Conservation (phyloP, 73 alveolate genomes). For the Paramecium octaurelia region DNA sequence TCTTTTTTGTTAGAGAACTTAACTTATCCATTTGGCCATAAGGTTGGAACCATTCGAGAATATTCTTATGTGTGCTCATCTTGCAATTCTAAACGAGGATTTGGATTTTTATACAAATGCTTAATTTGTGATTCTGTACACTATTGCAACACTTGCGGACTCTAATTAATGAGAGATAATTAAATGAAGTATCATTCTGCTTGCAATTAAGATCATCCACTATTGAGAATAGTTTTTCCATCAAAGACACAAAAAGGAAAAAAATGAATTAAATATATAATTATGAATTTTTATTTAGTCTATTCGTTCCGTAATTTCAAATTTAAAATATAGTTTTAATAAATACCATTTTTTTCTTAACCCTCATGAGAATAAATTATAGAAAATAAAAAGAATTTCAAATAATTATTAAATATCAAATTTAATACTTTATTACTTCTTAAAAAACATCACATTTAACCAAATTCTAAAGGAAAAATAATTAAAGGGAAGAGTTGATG, state of each 20-base stretch:
- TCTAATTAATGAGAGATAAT: neutral
- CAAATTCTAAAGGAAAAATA: too few species aligned
- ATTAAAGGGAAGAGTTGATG: too few species aligned
- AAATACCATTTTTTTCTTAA: too few species aligned
- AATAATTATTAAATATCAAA: too few species aligned
- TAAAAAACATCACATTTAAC: too few species aligned
- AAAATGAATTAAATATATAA: neutral
- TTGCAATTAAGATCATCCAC: neutral
- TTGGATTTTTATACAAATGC: neutral
- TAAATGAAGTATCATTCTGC: neutral
- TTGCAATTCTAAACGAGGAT: neutral
- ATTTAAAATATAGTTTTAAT: too few species aligned
- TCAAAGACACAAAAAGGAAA: neutral
- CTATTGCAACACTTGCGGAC: neutral
- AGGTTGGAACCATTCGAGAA: neutral
- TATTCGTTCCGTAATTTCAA: too few species aligned
- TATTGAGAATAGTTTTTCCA: slow-evolving; percentile 6
- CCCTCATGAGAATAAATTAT: too few species aligned
- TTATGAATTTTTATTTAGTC: neutral
- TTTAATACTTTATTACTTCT: too few species aligned
- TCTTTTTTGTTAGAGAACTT: neutral
- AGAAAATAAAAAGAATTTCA: too few species aligned
- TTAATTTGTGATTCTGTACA: neutral
- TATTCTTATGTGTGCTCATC: neutral
- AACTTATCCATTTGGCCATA: neutral